Percentiles rank a stretch among this genome's conserved stretches.
These are phyloP conservation scores for Microcyclospora pomicola DNA, from an alignment of 2,329 filamentous ascomycete species.

Conservation along the genomic window DNA sequence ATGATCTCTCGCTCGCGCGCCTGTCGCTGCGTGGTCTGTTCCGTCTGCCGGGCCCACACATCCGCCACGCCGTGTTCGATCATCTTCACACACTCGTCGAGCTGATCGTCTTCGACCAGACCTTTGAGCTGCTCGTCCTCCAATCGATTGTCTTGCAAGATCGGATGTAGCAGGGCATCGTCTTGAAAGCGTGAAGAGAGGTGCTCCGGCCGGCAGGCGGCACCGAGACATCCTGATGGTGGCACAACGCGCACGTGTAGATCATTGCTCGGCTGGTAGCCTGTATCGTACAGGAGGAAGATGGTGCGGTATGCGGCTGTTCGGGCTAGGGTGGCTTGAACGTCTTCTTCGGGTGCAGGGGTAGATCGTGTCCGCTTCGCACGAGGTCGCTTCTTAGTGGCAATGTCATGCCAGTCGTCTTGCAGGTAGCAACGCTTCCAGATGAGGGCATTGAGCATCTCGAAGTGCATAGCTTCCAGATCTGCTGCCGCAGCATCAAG, in stretches of 20 bases:
- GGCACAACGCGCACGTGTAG: slow-evolving; percentile 12
- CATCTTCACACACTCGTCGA: slow-evolving; percentile 49
- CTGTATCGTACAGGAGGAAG: slow-evolving; percentile 7
- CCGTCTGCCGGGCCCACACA: slow-evolving; percentile 24
- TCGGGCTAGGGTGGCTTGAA: slow-evolving; percentile 42
- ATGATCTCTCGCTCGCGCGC: slow-evolving; percentile 11
- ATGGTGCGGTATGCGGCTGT: slow-evolving; percentile 36
- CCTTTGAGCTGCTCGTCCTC: slow-evolving; percentile 55
- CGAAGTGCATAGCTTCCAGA: slow-evolving; percentile 39
- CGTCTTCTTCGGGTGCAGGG: slow-evolving; percentile 49
- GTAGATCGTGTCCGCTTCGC: slow-evolving; percentile 5
- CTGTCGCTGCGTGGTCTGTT: slow-evolving; percentile 19
- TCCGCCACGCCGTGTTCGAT: slow-evolving; percentile 29
- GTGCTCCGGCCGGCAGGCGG: slow-evolving; percentile 42
- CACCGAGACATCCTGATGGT: slow-evolving; percentile 33
- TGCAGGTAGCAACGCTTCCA: slow-evolving; percentile 79
- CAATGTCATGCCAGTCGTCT: slow-evolving; percentile 72
- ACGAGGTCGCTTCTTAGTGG: slow-evolving; percentile 53
- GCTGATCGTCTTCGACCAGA: slow-evolving; percentile 52
- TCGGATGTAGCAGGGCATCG: slow-evolving; percentile 49
- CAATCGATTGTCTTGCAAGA: slow-evolving; percentile 56
- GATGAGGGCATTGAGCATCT: slow-evolving; percentile 47
- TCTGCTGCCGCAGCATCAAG: slow-evolving; percentile 40
- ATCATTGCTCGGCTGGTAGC: slow-evolving; percentile 6
- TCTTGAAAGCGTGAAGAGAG: slow-evolving; percentile 38